phyloP scores from a whole-genome alignment of 257 asterid genomes.

The Solanum chaucha region DNA sequence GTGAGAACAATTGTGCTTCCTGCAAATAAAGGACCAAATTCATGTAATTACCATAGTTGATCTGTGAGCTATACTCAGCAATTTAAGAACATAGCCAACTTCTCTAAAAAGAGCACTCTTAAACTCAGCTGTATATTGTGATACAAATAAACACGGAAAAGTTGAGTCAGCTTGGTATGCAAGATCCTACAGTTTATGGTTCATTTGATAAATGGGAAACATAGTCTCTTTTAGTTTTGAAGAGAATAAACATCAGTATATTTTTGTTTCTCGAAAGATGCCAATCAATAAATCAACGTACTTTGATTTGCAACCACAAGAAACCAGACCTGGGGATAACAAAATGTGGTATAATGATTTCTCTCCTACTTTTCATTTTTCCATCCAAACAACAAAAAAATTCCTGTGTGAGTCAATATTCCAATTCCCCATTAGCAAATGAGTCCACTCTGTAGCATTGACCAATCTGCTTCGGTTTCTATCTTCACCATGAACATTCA shows the following conservation, averaged over 20 bases:
- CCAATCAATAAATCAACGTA: neutral
- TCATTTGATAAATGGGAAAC: neutral
- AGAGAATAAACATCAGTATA: neutral
- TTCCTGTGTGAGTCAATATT: neutral
- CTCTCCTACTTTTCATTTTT: neutral
- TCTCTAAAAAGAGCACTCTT: neutral
- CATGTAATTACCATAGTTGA: neutral
- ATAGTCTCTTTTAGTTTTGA: neutral
- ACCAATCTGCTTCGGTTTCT: neutral
- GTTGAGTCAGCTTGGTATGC: neutral
- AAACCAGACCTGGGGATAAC: neutral
- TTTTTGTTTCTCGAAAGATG: neutral
- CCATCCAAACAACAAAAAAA: neutral
- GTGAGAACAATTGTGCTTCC: constrained; percentile 57
- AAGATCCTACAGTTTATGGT: neutral
- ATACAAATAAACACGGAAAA: neutral
- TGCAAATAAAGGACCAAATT: constrained; percentile 24
- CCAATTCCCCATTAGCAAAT: neutral
- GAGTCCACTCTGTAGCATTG: neutral
- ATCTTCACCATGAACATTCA: neutral
- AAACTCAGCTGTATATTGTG: neutral
- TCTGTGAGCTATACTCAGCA: neutral
- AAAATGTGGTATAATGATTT: neutral
- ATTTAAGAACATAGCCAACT: neutral
- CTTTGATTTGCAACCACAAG: neutral